A percentile compares a stretch with the other conserved stretches of the same genome.
phyloP scores from a whole-genome alignment of 2,329 filamentous ascomycete genomes.

The Colletotrichum abscissum region DNA sequence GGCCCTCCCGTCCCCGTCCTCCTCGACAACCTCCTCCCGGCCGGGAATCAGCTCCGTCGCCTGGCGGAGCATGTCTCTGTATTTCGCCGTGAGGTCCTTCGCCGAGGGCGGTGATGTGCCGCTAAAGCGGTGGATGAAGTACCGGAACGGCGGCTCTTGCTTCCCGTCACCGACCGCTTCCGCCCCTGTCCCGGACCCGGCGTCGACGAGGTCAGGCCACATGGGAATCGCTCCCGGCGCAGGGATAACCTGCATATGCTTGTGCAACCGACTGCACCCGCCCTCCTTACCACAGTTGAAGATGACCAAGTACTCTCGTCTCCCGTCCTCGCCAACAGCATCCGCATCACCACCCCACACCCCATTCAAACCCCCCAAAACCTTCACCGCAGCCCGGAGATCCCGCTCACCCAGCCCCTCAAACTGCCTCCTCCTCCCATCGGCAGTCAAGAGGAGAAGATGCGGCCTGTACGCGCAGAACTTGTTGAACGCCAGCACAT shows the following conservation, averaged over 20 bases:
- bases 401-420: slow-evolving; percentile 54
- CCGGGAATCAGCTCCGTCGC: slow-evolving; percentile 33
- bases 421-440: slow-evolving; percentile 58
- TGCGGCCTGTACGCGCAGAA: slow-evolving; percentile 61
- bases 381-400: slow-evolving; percentile 46
- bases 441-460: slow-evolving; percentile 56
- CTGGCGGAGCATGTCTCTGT: slow-evolving; percentile 40
- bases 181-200: neutral
- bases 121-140: slow-evolving; percentile 45
- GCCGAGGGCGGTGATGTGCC: neutral
- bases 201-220: slow-evolving; percentile 36
- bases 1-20: slow-evolving; percentile 12
- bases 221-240: slow-evolving; percentile 41
- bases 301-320: slow-evolving; percentile 50
- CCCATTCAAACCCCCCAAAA: neutral
- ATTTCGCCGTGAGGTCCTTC: slow-evolving; percentile 39
- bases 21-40: slow-evolving; percentile 1
- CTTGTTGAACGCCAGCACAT: slow-evolving; percentile 59
- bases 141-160: slow-evolving; percentile 47
- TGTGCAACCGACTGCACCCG: slow-evolving; percentile 60
- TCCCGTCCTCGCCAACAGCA: too few species aligned
- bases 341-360: slow-evolving; percentile 32
- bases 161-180: neutral
- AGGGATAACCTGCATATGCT: slow-evolving; percentile 59
- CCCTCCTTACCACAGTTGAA: slow-evolving; percentile 58